Base-by-base conservation (phyloP, 139 green algal genomes). In the Chlorella vulgaris region DNA sequence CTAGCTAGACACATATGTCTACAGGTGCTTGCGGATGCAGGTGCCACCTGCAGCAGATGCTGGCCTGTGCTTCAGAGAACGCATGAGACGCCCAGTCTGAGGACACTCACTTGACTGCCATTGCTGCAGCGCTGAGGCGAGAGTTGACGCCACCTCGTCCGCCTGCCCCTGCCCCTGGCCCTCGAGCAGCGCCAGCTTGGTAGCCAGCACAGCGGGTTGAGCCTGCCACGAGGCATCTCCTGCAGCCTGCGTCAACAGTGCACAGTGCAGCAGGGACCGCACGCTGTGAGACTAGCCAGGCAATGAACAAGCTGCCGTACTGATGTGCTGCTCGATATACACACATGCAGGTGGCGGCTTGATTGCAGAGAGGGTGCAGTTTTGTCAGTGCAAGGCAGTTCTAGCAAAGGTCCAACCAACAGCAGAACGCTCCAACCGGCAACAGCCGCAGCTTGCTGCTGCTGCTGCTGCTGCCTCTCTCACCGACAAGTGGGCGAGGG, bases 151-250 rank as follows among this genome's bases (percentile, higher is more conserved):
- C n/a, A 80, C 71, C 82, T 92, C 87, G 29, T 84, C 84, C 13
- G 88, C 31, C 79, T 90, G 82, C 36, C 69, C 78, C 26, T 21
- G 73, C 51, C 86, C 78, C 26, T 21, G 73, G 43, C 86, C 82
- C 80, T 94, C 89, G 62, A 89, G 77, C 58, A 95, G 81, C 6
- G 87, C 82, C 35, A 91, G 69, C 28, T 84, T 74, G 22, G 93
- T 95, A 13, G 90, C 91, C 39, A 95, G 61, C 62, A 96, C 69
- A 8, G 78, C 84, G 19, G 88, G 89, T 47, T 22, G 31, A 0
- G 61, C 62, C 29, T 74, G 76, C 76, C 76, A 65, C 1, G 42
- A 61, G 5, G n/a, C 19, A 24, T 71, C 29, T 0, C 26, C 21
- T 2, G 71, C 29, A 8, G 24, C 60, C 74, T 81, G 74, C 60